Evolutionary conservation across 2,329 filamentous ascomycete genomes (phyloP).

Genomic region (Phialophora tarda): DNA sequence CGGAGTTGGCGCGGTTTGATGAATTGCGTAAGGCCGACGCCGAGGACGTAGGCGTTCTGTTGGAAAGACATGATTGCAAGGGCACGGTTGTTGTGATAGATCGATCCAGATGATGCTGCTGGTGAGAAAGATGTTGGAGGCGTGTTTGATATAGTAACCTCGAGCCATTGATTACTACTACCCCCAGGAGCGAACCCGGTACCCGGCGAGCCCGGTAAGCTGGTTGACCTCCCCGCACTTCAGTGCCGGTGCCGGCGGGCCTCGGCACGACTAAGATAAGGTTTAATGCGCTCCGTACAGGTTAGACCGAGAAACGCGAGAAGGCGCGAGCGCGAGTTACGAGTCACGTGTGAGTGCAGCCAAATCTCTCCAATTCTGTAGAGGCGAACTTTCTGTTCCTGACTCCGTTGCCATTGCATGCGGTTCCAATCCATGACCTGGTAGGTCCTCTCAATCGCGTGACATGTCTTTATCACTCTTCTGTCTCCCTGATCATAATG

Average conservation of each 20-base stretch:
- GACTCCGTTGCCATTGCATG: too few species aligned
- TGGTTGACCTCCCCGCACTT: neutral
- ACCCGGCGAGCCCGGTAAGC: neutral
- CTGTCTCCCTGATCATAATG: too few species aligned
- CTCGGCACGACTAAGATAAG: neutral
- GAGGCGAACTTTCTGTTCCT: too few species aligned
- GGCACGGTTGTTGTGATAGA: neutral
- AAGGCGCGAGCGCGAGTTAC: too few species aligned
- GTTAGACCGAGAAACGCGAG: too few species aligned
- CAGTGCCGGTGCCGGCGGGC: neutral
- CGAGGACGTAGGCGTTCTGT: conserved; percentile 79
- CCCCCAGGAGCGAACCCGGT: neutral
- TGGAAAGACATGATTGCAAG: conserved; percentile 44
- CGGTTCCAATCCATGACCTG: too few species aligned
- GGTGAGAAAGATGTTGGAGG: neutral
- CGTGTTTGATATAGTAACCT: neutral
- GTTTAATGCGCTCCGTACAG: too few species aligned
- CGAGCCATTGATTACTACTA: neutral
- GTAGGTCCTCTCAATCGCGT: too few species aligned
- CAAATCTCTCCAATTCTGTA: too few species aligned
- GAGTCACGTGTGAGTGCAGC: too few species aligned
- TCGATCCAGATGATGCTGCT: neutral
- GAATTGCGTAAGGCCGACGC: conserved; percentile 99
- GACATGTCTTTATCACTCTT: too few species aligned
- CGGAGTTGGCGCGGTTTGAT: conserved; percentile 58